Evolutionary conservation across 805 yeast species (phyloP), one percentile per base, ranked within the genome.

Genomic region (Saturnispora bothae): DNA sequence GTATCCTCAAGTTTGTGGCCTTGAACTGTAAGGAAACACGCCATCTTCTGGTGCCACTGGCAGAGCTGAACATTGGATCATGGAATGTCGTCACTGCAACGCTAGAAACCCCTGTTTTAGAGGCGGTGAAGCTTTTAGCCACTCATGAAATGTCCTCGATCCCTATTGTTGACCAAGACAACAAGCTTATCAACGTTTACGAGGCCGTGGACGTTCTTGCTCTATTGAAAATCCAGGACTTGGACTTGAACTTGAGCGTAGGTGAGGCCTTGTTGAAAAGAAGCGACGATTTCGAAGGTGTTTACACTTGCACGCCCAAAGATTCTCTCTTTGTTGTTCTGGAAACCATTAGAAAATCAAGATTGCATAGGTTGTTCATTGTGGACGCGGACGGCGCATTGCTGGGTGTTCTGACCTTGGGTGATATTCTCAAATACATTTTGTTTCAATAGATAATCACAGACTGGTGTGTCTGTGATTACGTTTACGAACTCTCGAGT

Each of bases 251-350:
- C 28, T 65, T 92, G 48, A 79, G 89, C 42, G 96, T 92, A 4
- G 99, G 98, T 3, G 96, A 92, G 59, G 97, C 97, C 0, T 65
- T 92, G 38, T 75, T 92, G 76, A 76, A 95, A 60, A 69, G 95
- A 54, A 78, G 95, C 4, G 96, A 88, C 49, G 96, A 92, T 56
- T 92, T 89, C 51, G 97, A 92, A 60, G 98, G 99, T 42, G 97
- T 92, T 12, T 84, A 86, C 60, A 92, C 97, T 0, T 92, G 98
- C 61, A 84, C 96, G 0, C 68, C 77, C 47, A 71, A 77, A 48
- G 99, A 92, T 57, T 71, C 88, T 45, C 64, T 92, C 41, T 80
- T 89, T 44, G 84, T 94, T 13, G 81, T 92, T 41, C 71, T 92
- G 77, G 96, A 88, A 56, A 88, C 95, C 26, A 85, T 92, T 43